These are phyloP conservation scores for Paecilomyces niveus DNA, from an alignment of 2,329 filamentous ascomycete genomes.

Conservation along the genomic window DNA sequence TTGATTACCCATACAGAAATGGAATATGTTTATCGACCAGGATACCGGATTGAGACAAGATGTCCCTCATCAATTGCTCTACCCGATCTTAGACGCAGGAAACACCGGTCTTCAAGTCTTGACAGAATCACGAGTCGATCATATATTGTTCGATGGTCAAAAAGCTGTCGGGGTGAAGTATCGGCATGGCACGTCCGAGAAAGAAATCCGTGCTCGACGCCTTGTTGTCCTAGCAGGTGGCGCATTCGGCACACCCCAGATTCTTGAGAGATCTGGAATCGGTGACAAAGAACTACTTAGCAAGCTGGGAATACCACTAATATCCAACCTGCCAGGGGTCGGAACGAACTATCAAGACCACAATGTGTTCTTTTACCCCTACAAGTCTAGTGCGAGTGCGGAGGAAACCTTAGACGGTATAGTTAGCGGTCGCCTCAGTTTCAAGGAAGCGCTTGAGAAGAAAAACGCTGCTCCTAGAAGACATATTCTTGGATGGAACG, in stretches of 20 bases:
- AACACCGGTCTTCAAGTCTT: conserved; percentile 46
- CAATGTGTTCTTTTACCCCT: conserved; percentile 48
- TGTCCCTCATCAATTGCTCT: conserved; percentile 10
- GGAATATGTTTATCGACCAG: conserved; percentile 12
- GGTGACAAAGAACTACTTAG: not conserved
- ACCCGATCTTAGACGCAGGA: conserved; percentile 9
- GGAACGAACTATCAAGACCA: conserved; percentile 39
- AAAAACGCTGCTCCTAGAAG: conserved; percentile 33
- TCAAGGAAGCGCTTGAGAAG: conserved; percentile 38
- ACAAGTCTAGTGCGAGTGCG: conserved; percentile 40
- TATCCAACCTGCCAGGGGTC: conserved; percentile 46
- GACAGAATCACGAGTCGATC: conserved; percentile 49
- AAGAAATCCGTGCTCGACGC: conserved; percentile 46
- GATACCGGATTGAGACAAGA: conserved; percentile 11
- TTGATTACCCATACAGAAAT: conserved; percentile 4
- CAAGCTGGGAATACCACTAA: conserved; percentile 40
- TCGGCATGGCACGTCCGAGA: conserved; percentile 25
- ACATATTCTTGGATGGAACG: conserved; percentile 50
- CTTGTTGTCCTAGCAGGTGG: conserved; percentile 45
- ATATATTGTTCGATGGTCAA: conserved; percentile 47
- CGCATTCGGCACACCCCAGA: conserved; percentile 38
- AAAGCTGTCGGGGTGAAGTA: conserved; percentile 56
- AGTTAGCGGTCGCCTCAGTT: conserved; percentile 41
- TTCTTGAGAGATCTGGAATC: conserved; percentile 51
- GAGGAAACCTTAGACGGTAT: conserved; percentile 50